A percentile compares a stretch with the other conserved stretches of the same genome.
Conservation (phyloP, 805 yeast genomes). For the Candida jianshihensis region DNA sequence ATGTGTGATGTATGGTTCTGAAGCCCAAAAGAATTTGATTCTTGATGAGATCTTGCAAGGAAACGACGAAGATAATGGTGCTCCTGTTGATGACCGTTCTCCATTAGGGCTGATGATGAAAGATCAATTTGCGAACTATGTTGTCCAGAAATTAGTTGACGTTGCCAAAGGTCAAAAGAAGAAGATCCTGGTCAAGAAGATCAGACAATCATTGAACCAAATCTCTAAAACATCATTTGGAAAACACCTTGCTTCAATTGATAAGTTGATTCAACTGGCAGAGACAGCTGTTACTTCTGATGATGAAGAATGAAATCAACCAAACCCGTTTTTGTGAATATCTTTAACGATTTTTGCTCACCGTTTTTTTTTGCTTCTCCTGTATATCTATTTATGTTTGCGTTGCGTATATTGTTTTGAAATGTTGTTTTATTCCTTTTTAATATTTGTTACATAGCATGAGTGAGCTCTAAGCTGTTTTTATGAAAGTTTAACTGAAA, state of each 20-base stretch:
- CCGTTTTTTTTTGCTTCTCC: background rate
- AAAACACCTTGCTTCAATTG: conserved; percentile 78
- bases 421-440: too few species aligned
- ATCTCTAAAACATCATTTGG: conserved; percentile 66
- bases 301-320: conserved; percentile 6
- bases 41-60: conserved; percentile 60
- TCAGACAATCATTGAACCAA: conserved; percentile 72
- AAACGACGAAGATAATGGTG: conserved; percentile 31
- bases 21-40: conserved; percentile 53
- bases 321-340: background rate
- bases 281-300: conserved; percentile 21
- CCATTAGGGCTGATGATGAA: conserved; percentile 90
- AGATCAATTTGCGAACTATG: conserved; percentile 97
- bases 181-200: conserved; percentile 60
- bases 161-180: conserved; percentile 67
- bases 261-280: conserved; percentile 35
- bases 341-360: background rate
- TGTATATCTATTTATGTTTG: background rate
- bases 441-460: too few species aligned
- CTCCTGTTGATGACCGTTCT: conserved; percentile 50
- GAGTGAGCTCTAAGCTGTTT: too few species aligned
- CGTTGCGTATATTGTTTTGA: too few species aligned
- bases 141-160: conserved; percentile 88
- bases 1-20: conserved; percentile 70
- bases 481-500: too few species aligned